Percentiles rank a stretch among this genome's conserved stretches.
These are phyloP conservation scores for Candida railenensis DNA, from an alignment of 805 yeast species.

Conservation along the genomic window DNA sequence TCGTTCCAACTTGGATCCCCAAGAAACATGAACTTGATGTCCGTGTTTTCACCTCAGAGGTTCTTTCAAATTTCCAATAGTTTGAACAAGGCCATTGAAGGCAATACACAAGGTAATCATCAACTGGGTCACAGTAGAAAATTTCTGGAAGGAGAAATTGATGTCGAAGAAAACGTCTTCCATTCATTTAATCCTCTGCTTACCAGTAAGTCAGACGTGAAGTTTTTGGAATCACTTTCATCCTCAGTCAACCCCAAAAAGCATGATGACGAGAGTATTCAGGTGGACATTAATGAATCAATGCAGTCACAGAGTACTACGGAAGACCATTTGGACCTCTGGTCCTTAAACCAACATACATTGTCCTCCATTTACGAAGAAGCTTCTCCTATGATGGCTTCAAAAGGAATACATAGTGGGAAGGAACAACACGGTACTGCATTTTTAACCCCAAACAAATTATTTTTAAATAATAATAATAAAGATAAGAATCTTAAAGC, in stretches of 20 bases:
- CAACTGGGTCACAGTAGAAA: constrained; percentile 4
- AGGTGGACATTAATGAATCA: constrained; percentile 4
- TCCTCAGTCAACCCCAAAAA: not conserved
- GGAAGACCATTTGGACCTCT: constrained; percentile 23
- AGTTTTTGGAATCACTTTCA: constrained; percentile 17
- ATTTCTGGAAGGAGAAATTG: constrained; percentile 2
- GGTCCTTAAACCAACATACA: constrained; percentile 23
- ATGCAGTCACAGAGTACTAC: constrained; percentile 2
- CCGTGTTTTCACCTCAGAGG: constrained; percentile 34
- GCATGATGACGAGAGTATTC: not conserved
- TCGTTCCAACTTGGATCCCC: constrained; percentile 42
- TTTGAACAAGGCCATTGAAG: constrained; percentile 13
- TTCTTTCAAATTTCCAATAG: constrained; percentile 26
- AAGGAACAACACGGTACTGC: constrained; percentile 9
- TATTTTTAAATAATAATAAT: constrained; percentile 11
- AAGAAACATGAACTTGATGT: constrained; percentile 19
- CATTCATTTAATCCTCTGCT: constrained; percentile 15
- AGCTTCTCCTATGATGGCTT: not conserved
- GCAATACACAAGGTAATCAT: not conserved
- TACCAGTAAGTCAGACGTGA: constrained; percentile 11
- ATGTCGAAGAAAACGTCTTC: constrained; percentile 11
- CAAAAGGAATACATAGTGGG: not conserved
- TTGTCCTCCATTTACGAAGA: constrained; percentile 28
- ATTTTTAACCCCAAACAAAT: constrained; percentile 35
- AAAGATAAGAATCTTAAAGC: not conserved